Base-by-base conservation (phyloP, 257 asterid species). In the Solanum rostratum region DNA sequence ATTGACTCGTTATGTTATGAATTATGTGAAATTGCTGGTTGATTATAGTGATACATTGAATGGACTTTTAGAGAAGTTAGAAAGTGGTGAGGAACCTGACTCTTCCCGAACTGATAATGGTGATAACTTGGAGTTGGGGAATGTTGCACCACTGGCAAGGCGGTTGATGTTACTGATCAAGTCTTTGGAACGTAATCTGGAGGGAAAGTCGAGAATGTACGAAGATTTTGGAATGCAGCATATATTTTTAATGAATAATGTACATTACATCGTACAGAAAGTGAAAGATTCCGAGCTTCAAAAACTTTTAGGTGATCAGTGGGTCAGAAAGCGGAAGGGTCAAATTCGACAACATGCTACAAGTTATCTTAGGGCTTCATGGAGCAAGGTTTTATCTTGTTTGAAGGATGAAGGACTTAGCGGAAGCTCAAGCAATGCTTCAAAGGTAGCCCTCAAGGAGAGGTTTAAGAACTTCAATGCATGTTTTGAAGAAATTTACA, bases 401-500 rank as follows among this genome's bases (percentile, higher is more conserved):
- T 88, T 95, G 91, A 97, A 91, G 90, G 99, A 95, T 79, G 98
- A 94, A 86, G 98, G 98, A 11, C 88, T 92, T 80, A 96, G 98
- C 79, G 96, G 97, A 84, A 90, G 96, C 91, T 91, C 95, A 37
- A 93, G 89, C 89, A 91, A 88, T 65, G 93, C 97, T 46, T 94
- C 98, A 6, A 97, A 93, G 93, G 90, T 90, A 80, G 94, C 92
- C 86, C 86, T 95, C 88, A 97, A 95, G 87, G 98, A 95, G 86
- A 92, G 97, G 70, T 97, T 97, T 84, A 97, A 95, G 94, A 97
- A 87, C 85, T 95, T 97, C 87, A 97, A 97, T 81, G 92, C 95
- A 63, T 95, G 98, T 88, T 97, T 97, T 71, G 99, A 97, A 86
- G 99, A 95, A 41, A 88, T 93, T 30, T 95, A 94, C 81, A 88